Conservation (phyloP, 2,329 filamentous ascomycete genomes). For the Cadophora luteo-olivacea region DNA sequence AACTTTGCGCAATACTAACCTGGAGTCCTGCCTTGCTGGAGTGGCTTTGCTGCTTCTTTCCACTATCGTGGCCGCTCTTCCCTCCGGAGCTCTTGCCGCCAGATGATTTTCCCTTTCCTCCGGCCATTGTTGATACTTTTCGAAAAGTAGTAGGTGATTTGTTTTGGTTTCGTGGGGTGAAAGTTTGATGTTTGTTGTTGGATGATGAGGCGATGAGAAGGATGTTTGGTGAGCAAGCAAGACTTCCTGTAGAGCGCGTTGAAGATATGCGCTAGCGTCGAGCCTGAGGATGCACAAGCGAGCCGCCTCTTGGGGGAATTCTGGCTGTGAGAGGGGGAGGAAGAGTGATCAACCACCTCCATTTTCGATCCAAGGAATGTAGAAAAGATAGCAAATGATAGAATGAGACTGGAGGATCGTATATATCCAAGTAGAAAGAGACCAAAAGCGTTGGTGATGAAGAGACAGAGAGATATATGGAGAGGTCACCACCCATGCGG, state of each 20-base stretch:
- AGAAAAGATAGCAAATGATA: conserved; percentile 22
- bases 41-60: conserved; percentile 47
- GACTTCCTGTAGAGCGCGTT: conserved; percentile 32
- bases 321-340: conserved; percentile 20
- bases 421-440: conserved; percentile 16
- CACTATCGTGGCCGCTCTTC: conserved; percentile 45
- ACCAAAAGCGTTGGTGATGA: conserved; percentile 22
- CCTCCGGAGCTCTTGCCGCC: conserved; percentile 48
- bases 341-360: conserved; percentile 25
- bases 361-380: not conserved
- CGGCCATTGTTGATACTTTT: conserved; percentile 42
- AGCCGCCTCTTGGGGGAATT: conserved; percentile 22
- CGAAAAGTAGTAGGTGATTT: conserved; percentile 14
- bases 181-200: conserved; percentile 33
- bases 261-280: conserved; percentile 33
- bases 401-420: conserved; percentile 3
- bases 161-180: conserved; percentile 24
- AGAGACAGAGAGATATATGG: conserved; percentile 28
- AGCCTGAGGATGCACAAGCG: conserved; percentile 31
- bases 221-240: conserved; percentile 32
- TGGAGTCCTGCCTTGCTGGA: conserved; percentile 47
- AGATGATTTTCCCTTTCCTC: conserved; percentile 47
- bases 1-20: conserved; percentile 43
- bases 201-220: conserved; percentile 30
- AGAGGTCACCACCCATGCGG: not conserved